These are phyloP conservation scores for Neurospora sp. DNA, from an alignment of 495 filamentous ascomycete genomes.

Conservation along the genomic window DNA sequence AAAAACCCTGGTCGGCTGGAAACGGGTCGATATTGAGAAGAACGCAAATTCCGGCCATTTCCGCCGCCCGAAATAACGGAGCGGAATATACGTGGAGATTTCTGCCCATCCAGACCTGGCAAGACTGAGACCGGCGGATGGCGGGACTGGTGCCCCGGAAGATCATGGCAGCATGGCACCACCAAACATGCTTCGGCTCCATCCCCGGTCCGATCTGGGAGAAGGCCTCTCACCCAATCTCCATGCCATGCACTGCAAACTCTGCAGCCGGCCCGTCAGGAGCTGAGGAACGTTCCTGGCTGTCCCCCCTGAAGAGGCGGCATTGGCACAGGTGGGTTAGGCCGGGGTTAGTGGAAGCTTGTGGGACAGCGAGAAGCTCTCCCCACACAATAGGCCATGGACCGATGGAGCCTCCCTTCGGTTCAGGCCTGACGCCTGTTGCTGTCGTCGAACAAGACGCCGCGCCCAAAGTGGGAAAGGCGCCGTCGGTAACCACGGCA, in stretches of 20 bases:
- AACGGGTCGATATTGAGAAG: not conserved
- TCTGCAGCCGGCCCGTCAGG: not conserved
- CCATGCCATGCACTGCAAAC: not conserved
- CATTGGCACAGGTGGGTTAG: not conserved
- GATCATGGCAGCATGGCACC: not conserved
- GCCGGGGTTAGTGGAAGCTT: not conserved
- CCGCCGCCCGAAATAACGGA: not conserved
- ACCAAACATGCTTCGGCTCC: not conserved
- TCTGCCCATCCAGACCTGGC: not conserved
- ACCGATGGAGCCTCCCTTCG: not conserved
- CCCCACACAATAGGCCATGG: not conserved
- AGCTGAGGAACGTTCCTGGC: not conserved
- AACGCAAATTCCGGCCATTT: not conserved
- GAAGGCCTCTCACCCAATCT: not conserved
- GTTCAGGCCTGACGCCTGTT: not conserved
- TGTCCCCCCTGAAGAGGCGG: not conserved
- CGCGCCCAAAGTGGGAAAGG: not conserved
- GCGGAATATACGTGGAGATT: not conserved
- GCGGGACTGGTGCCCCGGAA: not conserved
- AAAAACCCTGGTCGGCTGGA: not conserved
- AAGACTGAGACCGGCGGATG: not conserved
- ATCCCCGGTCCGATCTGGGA: not conserved
- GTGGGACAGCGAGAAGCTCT: not conserved
- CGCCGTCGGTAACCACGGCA: not conserved
- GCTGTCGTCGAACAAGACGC: not conserved